Conservation (phyloP, 306 rosid species). For the Sicyos baderoa region DNA sequence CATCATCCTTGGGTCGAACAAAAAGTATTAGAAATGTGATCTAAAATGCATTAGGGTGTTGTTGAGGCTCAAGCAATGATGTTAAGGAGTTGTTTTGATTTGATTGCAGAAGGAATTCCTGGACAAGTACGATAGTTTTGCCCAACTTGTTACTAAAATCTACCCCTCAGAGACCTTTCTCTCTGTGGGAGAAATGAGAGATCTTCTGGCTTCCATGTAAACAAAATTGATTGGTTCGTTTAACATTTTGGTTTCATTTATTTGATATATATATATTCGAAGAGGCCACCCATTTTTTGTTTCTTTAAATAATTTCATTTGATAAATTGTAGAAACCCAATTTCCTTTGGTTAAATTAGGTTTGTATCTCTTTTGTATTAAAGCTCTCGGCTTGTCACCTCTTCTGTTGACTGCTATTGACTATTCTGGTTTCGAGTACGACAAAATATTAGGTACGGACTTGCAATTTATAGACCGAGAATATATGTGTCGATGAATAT, state of each 20-base stretch:
- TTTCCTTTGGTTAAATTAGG: neutral
- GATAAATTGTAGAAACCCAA: neutral
- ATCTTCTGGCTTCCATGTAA: constrained; percentile 59
- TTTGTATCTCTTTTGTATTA: neutral
- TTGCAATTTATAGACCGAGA: too few relatives aligned
- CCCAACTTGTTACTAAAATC: constrained; percentile 67
- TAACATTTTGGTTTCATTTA: constrained; percentile 8
- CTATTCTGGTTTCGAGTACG: too few relatives aligned
- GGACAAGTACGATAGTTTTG: constrained; percentile 80
- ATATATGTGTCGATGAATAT: too few relatives aligned
- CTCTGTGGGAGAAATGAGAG: constrained; percentile 57
- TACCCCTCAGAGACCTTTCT: constrained; percentile 67
- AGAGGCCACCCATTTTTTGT: constrained; percentile 7
- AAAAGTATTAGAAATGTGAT: too few relatives aligned
- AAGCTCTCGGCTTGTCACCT: neutral
- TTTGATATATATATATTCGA: constrained; percentile 1
- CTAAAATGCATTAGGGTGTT: too few relatives aligned
- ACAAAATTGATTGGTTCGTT: neutral
- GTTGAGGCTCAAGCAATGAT: neutral
- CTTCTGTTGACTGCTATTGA: neutral
- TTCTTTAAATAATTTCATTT: constrained; percentile 8
- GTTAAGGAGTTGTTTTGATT: constrained; percentile 22
- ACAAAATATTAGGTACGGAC: too few relatives aligned
- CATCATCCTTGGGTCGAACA: too few relatives aligned
- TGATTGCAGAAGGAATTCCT: constrained; percentile 78